Evolutionary conservation across 441 rosid species (phyloP), one percentile per base, ranked within the genome.

Genomic region (Populus hybrid): DNA sequence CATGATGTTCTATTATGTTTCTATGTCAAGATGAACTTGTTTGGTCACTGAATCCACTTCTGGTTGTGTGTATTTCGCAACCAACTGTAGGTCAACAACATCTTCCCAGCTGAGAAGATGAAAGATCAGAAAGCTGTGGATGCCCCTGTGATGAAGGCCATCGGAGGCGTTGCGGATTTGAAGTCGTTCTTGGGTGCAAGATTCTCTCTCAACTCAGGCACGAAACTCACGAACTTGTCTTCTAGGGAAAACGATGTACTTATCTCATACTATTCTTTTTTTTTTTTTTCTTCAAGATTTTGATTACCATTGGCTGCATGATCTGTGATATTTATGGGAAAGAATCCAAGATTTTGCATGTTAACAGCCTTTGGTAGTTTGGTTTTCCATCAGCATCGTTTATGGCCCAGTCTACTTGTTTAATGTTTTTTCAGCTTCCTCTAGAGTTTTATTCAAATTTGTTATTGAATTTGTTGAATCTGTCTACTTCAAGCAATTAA

Each of bases 151-250:
- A 69, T 85, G 16, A 82, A 82, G 68, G 64, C 84, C 8, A 78
- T 85, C 28, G 88, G 80, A 76, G 69, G 67, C 28, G 82, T 87
- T 57, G 76, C 80, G 6, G 85, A 87, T 34, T 74, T 83, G 82
- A 85, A 85, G 78, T 30, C 83, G 21, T 85, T 82, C 50, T 74
- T 83, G 75, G 86, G 74, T 2, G 91, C 93, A 28, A 82, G 91
- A 81, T 91, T 91, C 79, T 88, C 95, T 4, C 83, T 89, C 35
- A 86, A 86, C 79, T 80, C 89, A 70, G 94, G 91, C 82, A 88
- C 87, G 93, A 91, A 89, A 70, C 91, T 1, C 91, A 87, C 73
- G 93, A 88, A 80, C 93, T 91, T 78, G 88, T 83, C 61, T 91
- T 91, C 80, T 89, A 88, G 85, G 59, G 69, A 72, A 57, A 26